Conservation (phyloP, 2,329 filamentous ascomycete genomes). For the Didymella keratinophila region DNA sequence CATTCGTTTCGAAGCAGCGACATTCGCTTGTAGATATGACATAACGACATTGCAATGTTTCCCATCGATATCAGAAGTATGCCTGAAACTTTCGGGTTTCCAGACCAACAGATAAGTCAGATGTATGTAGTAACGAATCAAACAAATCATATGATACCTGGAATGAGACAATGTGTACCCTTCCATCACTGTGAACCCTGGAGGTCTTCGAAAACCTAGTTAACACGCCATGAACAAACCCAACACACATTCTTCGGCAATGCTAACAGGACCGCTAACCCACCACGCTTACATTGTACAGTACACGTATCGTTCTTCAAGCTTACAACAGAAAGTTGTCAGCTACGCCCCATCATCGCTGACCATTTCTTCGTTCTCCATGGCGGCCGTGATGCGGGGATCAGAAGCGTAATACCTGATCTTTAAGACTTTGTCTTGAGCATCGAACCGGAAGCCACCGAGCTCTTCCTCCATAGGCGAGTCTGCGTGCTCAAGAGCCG, state of each 20-base stretch:
- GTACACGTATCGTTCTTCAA: neutral
- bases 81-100: neutral
- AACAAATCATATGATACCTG: neutral
- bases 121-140: conserved; percentile 2
- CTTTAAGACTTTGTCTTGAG: neutral
- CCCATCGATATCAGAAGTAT: neutral
- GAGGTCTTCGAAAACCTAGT: too few species aligned
- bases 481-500: neutral
- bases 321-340: neutral
- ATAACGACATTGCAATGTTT: conserved; percentile 13
- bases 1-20: conserved; percentile 9
- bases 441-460: neutral
- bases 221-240: neutral
- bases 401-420: neutral
- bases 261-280: neutral
- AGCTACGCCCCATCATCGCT: neutral
- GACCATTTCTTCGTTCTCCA: neutral
- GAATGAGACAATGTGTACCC: too few species aligned
- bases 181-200: too few species aligned
- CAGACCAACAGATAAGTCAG: neutral
- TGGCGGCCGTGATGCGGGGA: neutral
- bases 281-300: neutral
- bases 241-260: neutral
- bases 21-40: conserved; percentile 22
- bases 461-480: neutral